Evolutionary conservation across 2,329 filamentous ascomycete species (phyloP), one percentile per base, ranked within the genome.

Genomic region (Colletotrichum zoysiae): DNA sequence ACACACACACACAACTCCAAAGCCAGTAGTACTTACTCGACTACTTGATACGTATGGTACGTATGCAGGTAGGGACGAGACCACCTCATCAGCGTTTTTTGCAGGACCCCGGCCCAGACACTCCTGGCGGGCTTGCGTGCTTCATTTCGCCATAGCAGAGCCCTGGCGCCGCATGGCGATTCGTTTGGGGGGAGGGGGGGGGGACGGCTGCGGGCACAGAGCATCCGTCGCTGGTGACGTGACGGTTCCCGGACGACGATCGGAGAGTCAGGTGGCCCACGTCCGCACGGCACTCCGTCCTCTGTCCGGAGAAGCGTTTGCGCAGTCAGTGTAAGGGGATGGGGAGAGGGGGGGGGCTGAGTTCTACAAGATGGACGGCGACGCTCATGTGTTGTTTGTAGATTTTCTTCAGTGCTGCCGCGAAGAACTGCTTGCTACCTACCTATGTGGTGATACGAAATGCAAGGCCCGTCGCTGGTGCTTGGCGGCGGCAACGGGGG

Each of bases 111-210:
- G 51, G 63, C 67, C 67, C 64, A 74, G 71, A 74, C 73, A 59
- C 67, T 62, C 35, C 70, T 74, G 71, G 69, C 63, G 65, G 73
- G 73, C 60, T 44, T 33, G 38, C 55, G 61, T 73, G 73, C 71
- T 71, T 74, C 67, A 74, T 26, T 57, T 51, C 70, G 66, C 70
- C 70, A 66, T 38, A 66, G 55, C 57, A 65, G 33, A 56, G 69
- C 42, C 70, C 65, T 72, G 60, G 51, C 64, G 38, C 69, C 55
- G 55, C 59, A 57, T 58, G 30, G 57, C 59, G 40, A 64, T 68
- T 62, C 56, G 68, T 72, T 68, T 68, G 53, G 55, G 30, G 26
- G 26, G 26, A 3, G 26, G 26, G 26, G 3, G 30, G 30, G 30
- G 30, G 59, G 26, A 68, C 42, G 56, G n/a, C 63, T 60, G 50